Base-by-base conservation (phyloP, 108 stramenopile genomes). In the Stephanodiscus triporus region DNA sequence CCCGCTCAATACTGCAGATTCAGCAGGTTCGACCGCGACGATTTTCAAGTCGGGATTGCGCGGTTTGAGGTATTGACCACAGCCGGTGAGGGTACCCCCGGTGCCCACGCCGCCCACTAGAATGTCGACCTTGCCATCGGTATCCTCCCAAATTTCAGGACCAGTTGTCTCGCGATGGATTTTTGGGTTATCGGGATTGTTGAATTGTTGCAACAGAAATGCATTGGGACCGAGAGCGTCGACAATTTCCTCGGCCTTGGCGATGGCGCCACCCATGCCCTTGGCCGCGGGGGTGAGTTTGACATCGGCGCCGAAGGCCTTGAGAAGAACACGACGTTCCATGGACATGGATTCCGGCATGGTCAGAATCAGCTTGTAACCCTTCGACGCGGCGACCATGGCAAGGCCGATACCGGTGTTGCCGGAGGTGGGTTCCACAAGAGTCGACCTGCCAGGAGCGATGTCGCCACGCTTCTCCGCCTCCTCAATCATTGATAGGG, bases 171-270 rank as follows among this genome's bases (percentile, higher is more conserved):
- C 92, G 42, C 85, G 68, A 72, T 96, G 95, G 45, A 89, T 78
- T 77, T 93, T 93, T 8, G 92, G 94, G 83, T 97, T 97, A 68
- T 95, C 96, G 1, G 91, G 94, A 76, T 97, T 97, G 78, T 96
- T 90, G 78, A 96, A 97, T 82, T 97, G 97, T 76, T 96, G 92
- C 29, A 93, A 85, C 66, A 93, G 80, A 49, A 80, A 88, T 24
- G 85, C 85, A 65, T 76, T 72, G 1, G 60, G 45, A 13, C 91
- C 91, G 1, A 91, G 59, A 0, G 73, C 50, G 9, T 69, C 68
- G 19, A 76, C 81, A 71, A 91, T 88, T 34, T 85, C 81, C 77
- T 91, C 90, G 8, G 88, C 90, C 75, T 87, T 92, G 57, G 64
- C 70, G 42, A 93, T 87, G 11, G 93, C 91, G 0, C 90, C 95